A percentile compares a stretch with the other conserved stretches of the same genome.
phyloP scores from a whole-genome alignment of 345 rosid genomes.

The Lepidium aucheri region DNA sequence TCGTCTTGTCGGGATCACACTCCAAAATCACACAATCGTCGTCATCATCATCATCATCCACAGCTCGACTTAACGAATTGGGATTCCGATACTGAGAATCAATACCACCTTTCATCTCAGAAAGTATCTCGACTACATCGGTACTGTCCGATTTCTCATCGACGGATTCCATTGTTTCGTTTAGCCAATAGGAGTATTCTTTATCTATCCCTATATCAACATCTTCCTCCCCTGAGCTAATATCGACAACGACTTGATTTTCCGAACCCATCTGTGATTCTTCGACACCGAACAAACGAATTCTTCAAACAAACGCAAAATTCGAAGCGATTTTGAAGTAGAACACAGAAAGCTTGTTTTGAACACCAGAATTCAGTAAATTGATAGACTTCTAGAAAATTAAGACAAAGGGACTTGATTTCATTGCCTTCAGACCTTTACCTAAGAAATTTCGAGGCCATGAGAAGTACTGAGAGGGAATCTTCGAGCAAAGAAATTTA shows the following conservation, averaged over 20 bases:
- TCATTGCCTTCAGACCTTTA: too few species aligned
- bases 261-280: slow-evolving; percentile 5
- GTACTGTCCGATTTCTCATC: slow-evolving; percentile 15
- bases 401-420: too few species aligned
- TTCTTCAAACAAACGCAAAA: neutral
- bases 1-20: slow-evolving; percentile 19
- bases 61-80: neutral
- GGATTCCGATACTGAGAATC: slow-evolving; percentile 14
- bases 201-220: neutral
- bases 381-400: neutral
- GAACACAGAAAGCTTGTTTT: neutral
- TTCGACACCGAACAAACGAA: neutral
- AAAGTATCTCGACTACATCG: slow-evolving; percentile 15
- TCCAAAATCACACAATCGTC: slow-evolving; percentile 28
- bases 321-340: neutral
- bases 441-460: neutral
- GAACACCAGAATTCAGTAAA: neutral
- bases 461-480: neutral
- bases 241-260: slow-evolving; percentile 6
- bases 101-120: neutral
- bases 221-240: slow-evolving; percentile 28
- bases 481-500: neutral
- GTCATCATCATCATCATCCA: slow-evolving; percentile 5
- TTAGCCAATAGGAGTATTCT: neutral
- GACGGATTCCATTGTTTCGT: neutral